Evolutionary conservation across 2,329 filamentous ascomycete genomes (phyloP).

Genomic region (Elsinoe perseae): DNA sequence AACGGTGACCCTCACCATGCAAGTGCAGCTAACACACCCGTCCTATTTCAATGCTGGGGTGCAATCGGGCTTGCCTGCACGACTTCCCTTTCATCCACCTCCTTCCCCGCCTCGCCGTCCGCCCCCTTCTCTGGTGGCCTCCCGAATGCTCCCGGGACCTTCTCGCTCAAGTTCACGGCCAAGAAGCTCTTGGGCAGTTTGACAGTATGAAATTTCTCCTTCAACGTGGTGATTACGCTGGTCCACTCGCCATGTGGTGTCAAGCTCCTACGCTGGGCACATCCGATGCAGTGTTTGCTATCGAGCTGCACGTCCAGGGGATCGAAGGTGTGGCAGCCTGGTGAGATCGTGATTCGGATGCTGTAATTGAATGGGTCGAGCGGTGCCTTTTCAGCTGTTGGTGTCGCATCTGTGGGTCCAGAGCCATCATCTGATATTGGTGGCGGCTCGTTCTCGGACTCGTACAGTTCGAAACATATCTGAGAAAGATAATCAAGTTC

Average conservation of each 20-base stretch:
- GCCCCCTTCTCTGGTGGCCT: conserved; percentile 12
- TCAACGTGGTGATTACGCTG: conserved; percentile 87
- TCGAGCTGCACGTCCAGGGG: conserved; percentile 94
- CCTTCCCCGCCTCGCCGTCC: conserved; percentile 13
- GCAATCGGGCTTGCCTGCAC: conserved; percentile 24
- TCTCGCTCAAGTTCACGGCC: conserved; percentile 44
- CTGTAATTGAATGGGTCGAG: conserved; percentile 81
- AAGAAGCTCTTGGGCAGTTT: conserved; percentile 46
- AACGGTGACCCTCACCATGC: neutral
- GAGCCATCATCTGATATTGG: neutral
- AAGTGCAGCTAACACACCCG: neutral
- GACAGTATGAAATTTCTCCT: conserved; percentile 83
- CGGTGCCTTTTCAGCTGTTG: conserved; percentile 42
- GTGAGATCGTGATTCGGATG: conserved; percentile 91
- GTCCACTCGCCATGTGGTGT: conserved; percentile 94
- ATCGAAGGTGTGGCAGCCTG: conserved; percentile 93
- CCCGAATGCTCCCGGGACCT: conserved; percentile 39
- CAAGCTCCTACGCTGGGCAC: conserved; percentile 78
- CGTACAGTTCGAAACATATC: conserved; percentile 96
- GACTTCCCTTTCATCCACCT: conserved; percentile 17
- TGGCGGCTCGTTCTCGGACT: conserved; percentile 63
- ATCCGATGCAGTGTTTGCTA: conserved; percentile 92
- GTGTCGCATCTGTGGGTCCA: conserved; percentile 15
- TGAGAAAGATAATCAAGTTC: conserved; percentile 96
- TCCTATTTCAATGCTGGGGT: conserved; percentile 21